phyloP scores from a whole-genome alignment of 306 rosid genomes.

The Ochetophila trinervis region DNA sequence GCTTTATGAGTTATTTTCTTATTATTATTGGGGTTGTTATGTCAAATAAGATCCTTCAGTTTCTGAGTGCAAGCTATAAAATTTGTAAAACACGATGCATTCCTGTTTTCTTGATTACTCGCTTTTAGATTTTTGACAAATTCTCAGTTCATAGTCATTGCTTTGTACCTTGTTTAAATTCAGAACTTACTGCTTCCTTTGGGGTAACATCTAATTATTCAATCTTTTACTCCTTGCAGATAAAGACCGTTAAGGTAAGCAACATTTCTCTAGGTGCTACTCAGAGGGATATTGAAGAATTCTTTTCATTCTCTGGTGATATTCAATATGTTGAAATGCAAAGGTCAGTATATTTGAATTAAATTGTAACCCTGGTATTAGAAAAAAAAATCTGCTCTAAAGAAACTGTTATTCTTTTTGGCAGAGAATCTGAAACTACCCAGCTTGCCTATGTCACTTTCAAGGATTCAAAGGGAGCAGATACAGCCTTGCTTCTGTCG shows the following conservation, averaged over 20 bases:
- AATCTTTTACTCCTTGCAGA: slow-evolving; percentile 38
- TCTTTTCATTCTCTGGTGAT: slow-evolving; percentile 86
- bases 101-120: not conserved
- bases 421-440: slow-evolving; percentile 66
- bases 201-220: slow-evolving; percentile 4
- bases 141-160: too few relatives aligned
- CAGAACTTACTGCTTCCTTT: not conserved
- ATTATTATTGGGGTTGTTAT: not conserved
- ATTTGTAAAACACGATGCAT: not conserved
- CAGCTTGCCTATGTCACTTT: slow-evolving; percentile 80
- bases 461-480: slow-evolving; percentile 74
- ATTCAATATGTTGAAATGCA: slow-evolving; percentile 70
- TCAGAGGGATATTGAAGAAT: slow-evolving; percentile 59
- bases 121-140: not conserved
- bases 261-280: slow-evolving; percentile 59
- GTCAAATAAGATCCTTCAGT: not conserved
- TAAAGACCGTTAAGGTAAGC: slow-evolving; percentile 66
- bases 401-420: slow-evolving; percentile 10
- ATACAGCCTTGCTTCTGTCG: slow-evolving; percentile 72
- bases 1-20: too few relatives aligned
- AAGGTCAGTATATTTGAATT: slow-evolving; percentile 41
- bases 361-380: not conserved
- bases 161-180: not conserved
- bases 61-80: not conserved
- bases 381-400: slow-evolving; percentile 18